Base-by-base conservation (phyloP, 192 early-diverging fungal genomes). In the Coemansia sp. region DNA sequence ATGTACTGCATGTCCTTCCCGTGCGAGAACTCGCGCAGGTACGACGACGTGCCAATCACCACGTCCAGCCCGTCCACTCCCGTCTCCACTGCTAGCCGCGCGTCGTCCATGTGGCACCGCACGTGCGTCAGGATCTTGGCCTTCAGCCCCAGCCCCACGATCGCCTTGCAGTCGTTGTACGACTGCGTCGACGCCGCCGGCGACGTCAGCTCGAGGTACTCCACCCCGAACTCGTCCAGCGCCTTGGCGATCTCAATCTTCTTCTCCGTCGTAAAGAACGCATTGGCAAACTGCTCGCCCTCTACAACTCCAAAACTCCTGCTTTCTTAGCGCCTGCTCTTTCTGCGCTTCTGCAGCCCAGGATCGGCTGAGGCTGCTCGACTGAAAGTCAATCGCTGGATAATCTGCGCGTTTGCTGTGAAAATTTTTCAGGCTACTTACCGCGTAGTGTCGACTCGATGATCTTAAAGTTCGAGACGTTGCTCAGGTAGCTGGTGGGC, bases 1-100 rank as follows among this genome's bases (percentile, higher is more conserved):
- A n/a, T n/a, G n/a, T n/a, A n/a, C n/a, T n/a, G n/a, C n/a, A n/a
- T 98, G 74, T 98, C 95, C 82, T 98, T 98, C 61, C 97, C 97
- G 70, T 98, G 97, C 54, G 94, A 96, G 83, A 97, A 97, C 81
- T 98, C 94, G 47, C 97, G 87, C 53, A 98, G 83, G 66, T 89
- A 94, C 28, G 93, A 94, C 54, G 91, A 93, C 10, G 97, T 98
- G 40, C 97, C 97, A 71, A 98, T 98, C 42, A 98, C 97, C 19
- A 98, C 92, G 64, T 97, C 93, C 46, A 98, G 84, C 31, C 97
- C 97, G 65, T 97, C 92, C 5, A 98, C 97, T 56, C 94, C 95
- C 1, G 97, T 98, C 64, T 96, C 92, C 31, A 96, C 92, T 6
- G 95, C 97, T 38, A 98, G 90, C 54, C 88, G 85, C 28, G 94